Base-by-base conservation (phyloP, 371 early-diverging fungal genomes). In the Batkoa obscura region DNA sequence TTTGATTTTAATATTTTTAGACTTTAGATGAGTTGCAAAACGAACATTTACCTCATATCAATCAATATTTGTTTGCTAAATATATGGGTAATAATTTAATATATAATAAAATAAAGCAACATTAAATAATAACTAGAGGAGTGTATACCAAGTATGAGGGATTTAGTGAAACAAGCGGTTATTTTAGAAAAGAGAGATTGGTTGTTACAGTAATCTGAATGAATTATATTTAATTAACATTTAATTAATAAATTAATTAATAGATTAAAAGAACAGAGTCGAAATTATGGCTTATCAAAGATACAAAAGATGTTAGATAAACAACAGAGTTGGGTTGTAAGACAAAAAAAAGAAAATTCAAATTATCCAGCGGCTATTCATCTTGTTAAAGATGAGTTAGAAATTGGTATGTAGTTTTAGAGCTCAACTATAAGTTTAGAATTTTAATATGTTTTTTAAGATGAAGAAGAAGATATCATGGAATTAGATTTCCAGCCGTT, bases 401-500 rank as follows among this genome's bases (percentile, higher is more conserved):
- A 23, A 23, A 23, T 23, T 23, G 23, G 23, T 23, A 23, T 23
- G 23, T 23, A 23, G 23, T 23, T 23, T 23, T 23, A 23, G 23
- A 23, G 23, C 23, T 23, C 23, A 23, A 23, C 23, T 23, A 23
- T 23, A 23, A 23, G 23, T 23, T 23, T 23, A 23, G 23, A 23
- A 23, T 23, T 23, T 23, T 23, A 23, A 23, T 23, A 23, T 23
- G 23, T 23, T 23, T 23, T 23, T 23, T 23, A 23, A 23, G 23
- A 23, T 23, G 23, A 23, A 23, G 23, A 23, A 23, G 23, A 23
- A 23, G 0, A 23, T 23, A 23, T 23, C 23, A 23, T 23, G 23
- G 23, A 23, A 23, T 75, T 98, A 55, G 91, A 94, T 64, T 88
- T 94, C 68, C 81, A 83, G 60, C 93, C 97, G 10, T 71, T 98